Base-by-base conservation (phyloP, 1,284 basidiomycete genomes). In the Neonothopanus nambi region DNA sequence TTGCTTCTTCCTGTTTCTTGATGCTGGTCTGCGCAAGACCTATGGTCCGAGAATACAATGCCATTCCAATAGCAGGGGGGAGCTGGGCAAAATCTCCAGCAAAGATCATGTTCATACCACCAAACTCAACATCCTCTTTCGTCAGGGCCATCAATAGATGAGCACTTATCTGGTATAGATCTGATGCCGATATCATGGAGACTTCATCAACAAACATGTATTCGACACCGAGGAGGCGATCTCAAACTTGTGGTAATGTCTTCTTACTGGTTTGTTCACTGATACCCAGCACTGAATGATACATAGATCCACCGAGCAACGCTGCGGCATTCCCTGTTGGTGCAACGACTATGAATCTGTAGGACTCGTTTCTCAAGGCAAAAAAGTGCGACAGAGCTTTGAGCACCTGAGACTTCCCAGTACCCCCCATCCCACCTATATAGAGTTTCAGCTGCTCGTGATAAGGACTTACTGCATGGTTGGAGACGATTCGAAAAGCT, bases 391-490 rank as follows among this genome's bases (percentile, higher is more conserved):
- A 62, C 0, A 73, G 17, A 0, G 72, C 70, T 23, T 71, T 67
- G 0, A 78, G 61, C 0, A 78, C 76, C 48, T 69, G 71, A 6
- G 71, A 68, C 60, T 79, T 77, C 2, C 75, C 73, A 12, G 72
- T 55, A 1, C 53, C 53, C 1, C 48, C 53, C 42, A 55, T 51
- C 5, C 55, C 55, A 13, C 38, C 46, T 36, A n/a, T n/a, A n/a
- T n/a, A n/a, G n/a, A n/a, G n/a, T n/a, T n/a, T n/a, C n/a, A n/a
- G n/a, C n/a, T n/a, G n/a, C n/a, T n/a, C n/a, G n/a, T n/a, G n/a
- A n/a, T n/a, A n/a, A n/a, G n/a, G n/a, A n/a, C n/a, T n/a, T n/a
- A n/a, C n/a, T n/a, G n/a, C n/a, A n/a, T n/a, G n/a, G n/a, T n/a
- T n/a, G n/a, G n/a, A n/a, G n/a, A n/a, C n/a, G n/a, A n/a, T n/a